Evolutionary conservation across 495 filamentous ascomycete genomes (phyloP).

Genomic region (Hypoxylon rickii): DNA sequence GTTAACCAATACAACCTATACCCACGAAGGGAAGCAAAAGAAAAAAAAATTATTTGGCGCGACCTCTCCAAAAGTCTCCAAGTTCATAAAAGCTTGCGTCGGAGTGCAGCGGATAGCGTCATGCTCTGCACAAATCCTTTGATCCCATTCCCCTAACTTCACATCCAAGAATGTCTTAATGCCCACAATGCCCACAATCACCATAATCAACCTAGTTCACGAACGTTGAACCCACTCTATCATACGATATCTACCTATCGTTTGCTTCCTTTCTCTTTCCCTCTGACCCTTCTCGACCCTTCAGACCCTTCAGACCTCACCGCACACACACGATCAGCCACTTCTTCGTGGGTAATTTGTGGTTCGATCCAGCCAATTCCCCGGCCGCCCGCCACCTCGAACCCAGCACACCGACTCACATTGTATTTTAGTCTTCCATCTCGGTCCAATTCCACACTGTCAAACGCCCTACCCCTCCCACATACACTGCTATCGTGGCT

Average conservation of each 20-base stretch:
- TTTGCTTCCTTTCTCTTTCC: constrained; percentile 5
- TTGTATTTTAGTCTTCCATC: constrained; percentile 18
- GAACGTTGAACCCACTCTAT: constrained; percentile 13
- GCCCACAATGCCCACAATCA: not conserved
- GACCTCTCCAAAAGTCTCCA: not conserved
- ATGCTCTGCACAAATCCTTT: constrained; percentile 31
- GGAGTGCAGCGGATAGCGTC: constrained; percentile 25
- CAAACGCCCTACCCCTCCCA: constrained; percentile 2
- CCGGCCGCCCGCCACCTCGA: constrained; percentile 22
- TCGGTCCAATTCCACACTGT: constrained; percentile 13
- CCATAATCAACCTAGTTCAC: not conserved
- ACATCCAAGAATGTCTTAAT: no score
- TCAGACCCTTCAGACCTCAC: constrained; percentile 12
- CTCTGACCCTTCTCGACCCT: not conserved
- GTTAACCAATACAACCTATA: no score
- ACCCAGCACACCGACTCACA: constrained; percentile 23
- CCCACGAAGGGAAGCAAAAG: not conserved
- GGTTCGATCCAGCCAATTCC: constrained; percentile 25
- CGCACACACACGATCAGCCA: constrained; percentile 30
- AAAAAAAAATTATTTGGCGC: constrained; percentile 6
- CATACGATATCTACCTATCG: constrained; percentile 11
- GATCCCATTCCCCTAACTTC: constrained; percentile 12
- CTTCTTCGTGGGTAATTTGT: constrained; percentile 27
- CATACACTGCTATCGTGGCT: constrained; percentile 7
- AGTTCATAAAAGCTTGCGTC: constrained; percentile 23